Conservation (phyloP, 169 alveolate genomes). For the Eimeria mitis region DNA sequence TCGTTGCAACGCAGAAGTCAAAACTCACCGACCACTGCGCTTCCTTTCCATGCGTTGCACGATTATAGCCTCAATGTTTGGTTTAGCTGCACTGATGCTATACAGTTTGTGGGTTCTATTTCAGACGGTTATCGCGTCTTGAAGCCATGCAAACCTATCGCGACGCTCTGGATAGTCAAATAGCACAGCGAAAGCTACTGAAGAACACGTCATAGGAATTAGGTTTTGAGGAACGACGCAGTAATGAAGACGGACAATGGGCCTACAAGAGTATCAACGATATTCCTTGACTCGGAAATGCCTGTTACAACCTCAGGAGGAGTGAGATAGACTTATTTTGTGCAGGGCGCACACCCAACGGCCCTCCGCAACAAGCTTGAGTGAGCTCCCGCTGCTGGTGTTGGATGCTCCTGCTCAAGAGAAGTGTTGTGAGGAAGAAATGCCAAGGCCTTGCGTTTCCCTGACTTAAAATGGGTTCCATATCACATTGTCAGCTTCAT, state of each 20-base stretch:
- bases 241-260: not conserved
- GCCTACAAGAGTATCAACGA: not conserved
- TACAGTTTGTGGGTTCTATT: not conserved
- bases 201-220: not conserved
- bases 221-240: not conserved
- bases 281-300: not conserved
- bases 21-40: not conserved
- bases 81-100: not conserved
- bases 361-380: not conserved
- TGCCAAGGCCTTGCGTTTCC: not conserved
- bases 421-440: not conserved
- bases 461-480: not conserved
- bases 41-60: not conserved
- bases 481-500: not conserved
- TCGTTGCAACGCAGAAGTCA: not conserved
- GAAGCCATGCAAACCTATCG: constrained; percentile 54
- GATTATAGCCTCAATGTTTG: not conserved
- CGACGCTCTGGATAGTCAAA: constrained; percentile 53
- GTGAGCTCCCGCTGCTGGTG: too few relatives aligned
- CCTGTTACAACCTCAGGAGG: not conserved
- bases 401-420: not conserved
- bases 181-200: not conserved
- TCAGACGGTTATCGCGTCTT: constrained; percentile 24
- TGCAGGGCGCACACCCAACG: not conserved
- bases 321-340: not conserved